Evolutionary conservation across 2,329 filamentous ascomycete species (phyloP), one percentile per base, ranked within the genome.

Genomic region (Fusarium napiforme): DNA sequence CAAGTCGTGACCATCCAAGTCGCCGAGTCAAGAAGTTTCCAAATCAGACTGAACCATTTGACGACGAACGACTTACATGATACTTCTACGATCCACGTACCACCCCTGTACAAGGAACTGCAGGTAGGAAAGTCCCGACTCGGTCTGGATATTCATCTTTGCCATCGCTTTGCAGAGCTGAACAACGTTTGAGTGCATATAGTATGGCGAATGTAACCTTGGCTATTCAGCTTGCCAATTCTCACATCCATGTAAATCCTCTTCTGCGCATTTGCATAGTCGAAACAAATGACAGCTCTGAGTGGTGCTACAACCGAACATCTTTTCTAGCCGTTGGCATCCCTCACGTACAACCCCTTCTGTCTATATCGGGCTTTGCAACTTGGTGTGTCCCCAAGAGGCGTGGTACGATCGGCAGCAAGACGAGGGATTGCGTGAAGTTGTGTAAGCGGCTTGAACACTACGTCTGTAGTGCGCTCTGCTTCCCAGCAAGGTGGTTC

Each of bases 371-470:
- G 63, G 68, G 50, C 49, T 66, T 65, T 47, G 62, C 67, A 69
- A 46, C 47, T 65, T 75, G 36, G 62, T 66, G 56, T 56, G 56
- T 56, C 47, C 52, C 52, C 43, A 63, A 55, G 60, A 60, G 63
- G 69, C 59, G 73, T 71, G 69, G 65, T 65, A 74, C 64, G 59
- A 77, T 77, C 69, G 59, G 55, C 62, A 62, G 59, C 56, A 50
- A 70, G 69, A 70, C 59, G 57, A 72, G 56, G 65, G 40, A 50
- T 64, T 76, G 67, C 60, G 59, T 60, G 69, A 72, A 60, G 71
- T 69, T 73, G 66, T 76, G 74, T 75, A 75, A 73, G 69, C 64
- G 72, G 72, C 74, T 77, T 74, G 62, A 42, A 55, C 58, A 62
- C 55, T 60, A 60, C 57, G 60, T 57, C 46, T 69, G 59, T 60